Conservation (phyloP, 306 rosid genomes). For the Rosa persica region DNA sequence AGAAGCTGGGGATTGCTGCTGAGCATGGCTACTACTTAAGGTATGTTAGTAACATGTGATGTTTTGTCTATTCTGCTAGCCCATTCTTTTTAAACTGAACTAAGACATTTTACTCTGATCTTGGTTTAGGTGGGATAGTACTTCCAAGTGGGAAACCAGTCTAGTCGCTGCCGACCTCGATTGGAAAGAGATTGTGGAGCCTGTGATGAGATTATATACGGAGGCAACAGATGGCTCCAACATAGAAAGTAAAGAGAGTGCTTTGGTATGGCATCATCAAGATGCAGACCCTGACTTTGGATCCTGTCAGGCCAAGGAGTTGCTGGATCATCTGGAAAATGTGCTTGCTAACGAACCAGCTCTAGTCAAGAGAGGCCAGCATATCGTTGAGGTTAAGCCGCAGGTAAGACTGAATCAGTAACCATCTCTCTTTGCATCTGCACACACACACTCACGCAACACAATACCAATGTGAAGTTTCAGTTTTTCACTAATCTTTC, state of each 20-base stretch:
- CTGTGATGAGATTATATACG: conserved; percentile 66
- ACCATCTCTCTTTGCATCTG: neutral
- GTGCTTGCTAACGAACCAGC: conserved; percentile 82
- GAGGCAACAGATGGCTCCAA: conserved; percentile 85
- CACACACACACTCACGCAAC: neutral
- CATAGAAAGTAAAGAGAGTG: conserved; percentile 73
- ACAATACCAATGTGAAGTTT: neutral
- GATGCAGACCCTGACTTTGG: conserved; percentile 91
- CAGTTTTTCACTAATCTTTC: neutral
- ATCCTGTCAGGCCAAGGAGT: conserved; percentile 81
- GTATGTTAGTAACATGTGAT: conserved; percentile 36
- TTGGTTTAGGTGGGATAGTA: conserved; percentile 54
- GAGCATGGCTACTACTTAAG: conserved; percentile 87
- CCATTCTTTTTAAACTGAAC: neutral
- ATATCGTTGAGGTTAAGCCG: conserved; percentile 84
- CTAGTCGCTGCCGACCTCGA: conserved; percentile 58
- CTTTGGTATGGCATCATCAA: conserved; percentile 91
- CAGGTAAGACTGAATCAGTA: conserved; percentile 50
- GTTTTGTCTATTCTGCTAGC: neutral
- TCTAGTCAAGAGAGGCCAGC: conserved; percentile 66
- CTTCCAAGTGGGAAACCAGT: conserved; percentile 71
- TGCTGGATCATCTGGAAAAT: conserved; percentile 71
- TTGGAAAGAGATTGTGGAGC: conserved; percentile 76
- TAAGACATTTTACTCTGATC: conserved; percentile 6
- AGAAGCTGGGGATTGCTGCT: conserved; percentile 77